Percentiles rank a stretch among this genome's conserved stretches.
phyloP scores from a whole-genome alignment of 768 basidiomycete genomes.

The Pluteus cervinus region DNA sequence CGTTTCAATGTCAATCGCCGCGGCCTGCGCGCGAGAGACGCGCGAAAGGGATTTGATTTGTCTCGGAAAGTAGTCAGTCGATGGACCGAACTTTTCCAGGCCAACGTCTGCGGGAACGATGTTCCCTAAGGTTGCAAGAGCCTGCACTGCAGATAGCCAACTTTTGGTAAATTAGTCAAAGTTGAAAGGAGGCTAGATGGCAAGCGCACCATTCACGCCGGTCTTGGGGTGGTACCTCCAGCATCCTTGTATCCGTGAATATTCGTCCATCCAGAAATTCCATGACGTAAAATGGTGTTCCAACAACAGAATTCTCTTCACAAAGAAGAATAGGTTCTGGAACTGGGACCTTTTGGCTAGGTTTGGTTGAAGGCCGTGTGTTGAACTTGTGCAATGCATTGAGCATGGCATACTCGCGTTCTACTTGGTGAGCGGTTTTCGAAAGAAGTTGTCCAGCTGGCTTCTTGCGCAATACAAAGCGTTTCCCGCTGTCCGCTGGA shows the following conservation, averaged over 20 bases:
- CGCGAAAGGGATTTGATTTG: constrained; percentile 87
- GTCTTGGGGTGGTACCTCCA: constrained; percentile 54
- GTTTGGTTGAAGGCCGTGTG: constrained; percentile 39
- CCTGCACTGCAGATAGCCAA: constrained; percentile 71
- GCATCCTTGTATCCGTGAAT: constrained; percentile 81
- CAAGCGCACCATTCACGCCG: constrained; percentile 62
- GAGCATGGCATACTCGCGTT: constrained; percentile 86
- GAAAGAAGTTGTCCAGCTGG: constrained; percentile 85
- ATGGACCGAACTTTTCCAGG: constrained; percentile 64
- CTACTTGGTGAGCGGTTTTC: constrained; percentile 90
- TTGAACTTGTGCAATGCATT: constrained; percentile 75
- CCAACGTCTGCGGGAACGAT: constrained; percentile 63
- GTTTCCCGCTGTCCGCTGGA: constrained; percentile 34
- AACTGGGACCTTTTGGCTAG: constrained; percentile 63
- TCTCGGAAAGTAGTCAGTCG: constrained; percentile 83
- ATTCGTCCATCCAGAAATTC: constrained; percentile 92
- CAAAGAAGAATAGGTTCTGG: constrained; percentile 83
- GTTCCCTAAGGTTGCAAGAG: constrained; percentile 62
- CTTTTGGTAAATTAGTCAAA: constrained; percentile 26
- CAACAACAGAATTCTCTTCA: constrained; percentile 69
- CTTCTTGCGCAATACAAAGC: constrained; percentile 89
- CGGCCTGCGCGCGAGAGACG: constrained; percentile 76
- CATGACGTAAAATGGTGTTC: constrained; percentile 95
- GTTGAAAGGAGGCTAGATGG: neutral
- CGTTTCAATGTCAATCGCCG: constrained; percentile 60